Evolutionary conservation across 805 yeast species (phyloP), one percentile per base, ranked within the genome.

Genomic region (Zygotorulaspora florentina): DNA sequence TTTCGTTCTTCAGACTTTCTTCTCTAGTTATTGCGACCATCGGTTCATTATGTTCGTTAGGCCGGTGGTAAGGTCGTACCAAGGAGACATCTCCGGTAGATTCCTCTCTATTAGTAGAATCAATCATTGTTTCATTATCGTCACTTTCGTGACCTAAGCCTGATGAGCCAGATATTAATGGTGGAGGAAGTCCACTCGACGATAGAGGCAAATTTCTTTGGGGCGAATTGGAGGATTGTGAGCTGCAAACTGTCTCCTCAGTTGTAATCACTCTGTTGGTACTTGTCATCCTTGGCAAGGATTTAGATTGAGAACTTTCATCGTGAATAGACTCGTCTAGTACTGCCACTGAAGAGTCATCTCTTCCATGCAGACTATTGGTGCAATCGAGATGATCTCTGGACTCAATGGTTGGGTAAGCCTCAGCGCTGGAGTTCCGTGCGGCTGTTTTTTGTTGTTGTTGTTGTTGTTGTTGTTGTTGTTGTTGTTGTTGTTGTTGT

Each of bases 241-340:
- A 54, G 40, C 57, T 54, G 31, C 55, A 50, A 35, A 54, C 50
- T 15, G 50, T 46, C 30, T 54, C 56, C 40, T 54, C 57, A 12
- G 53, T 50, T 5, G 53, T 49, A 2, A 46, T 39, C 9, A 48
- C 47, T 29, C 43, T 43, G 30, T 17, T 37, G 11, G 27, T 12
- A 6, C 33, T 30, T 33, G 13, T 8, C 20, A 13, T 10, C 20
- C 20, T 13, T 9, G 20, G 36, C 36, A 20, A 20, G 25, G 16
- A 13, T 33, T n/a, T 29, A 4, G 9, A 29, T 13, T 29, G 33
- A 12, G 15, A 13, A 29, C 15, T 12, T 13, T 13, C 33, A 12
- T 29, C 33, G 8, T 5, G 4, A 12, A 8, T 13, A 5, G 33
- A 12, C 5, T 29, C 33, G 15, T 8, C 33, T 8, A 29, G 8